Evolutionary conservation across 805 yeast genomes (phyloP), one percentile per base, ranked within the genome.

Genomic region (Kregervanrija fluxuum): DNA sequence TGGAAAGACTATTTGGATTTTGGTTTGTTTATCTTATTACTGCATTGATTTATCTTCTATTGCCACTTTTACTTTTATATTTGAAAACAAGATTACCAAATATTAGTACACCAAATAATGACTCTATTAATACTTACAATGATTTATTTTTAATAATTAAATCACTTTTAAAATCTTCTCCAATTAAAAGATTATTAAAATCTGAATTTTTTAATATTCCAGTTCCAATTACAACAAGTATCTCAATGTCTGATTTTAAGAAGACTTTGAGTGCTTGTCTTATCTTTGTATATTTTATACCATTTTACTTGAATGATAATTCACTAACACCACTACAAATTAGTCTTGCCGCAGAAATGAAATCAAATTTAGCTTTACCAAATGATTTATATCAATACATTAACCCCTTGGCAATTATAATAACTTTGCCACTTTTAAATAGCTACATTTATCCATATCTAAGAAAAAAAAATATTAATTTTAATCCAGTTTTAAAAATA

Each of bases 321-420:
- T 71, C 78, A 37, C 62, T 72, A 48, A 70, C 72, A 5, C 60
- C 71, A 22, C 48, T 60, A n/a, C 80, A 72, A 56, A 70, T 70
- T 40, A 70, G 73, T 8, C 77, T 72, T 53, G 75, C 78, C 16
- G 75, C 75, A 35, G 65, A 77, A 11, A 73, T 75, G 78, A 55
- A 65, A 11, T 66, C 74, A n/a, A 61, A 69, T 11, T 3, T 32
- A 4, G 79, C 79, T 14, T 69, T 75, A 46, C 79, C 80, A 38
- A 75, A 75, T 53, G 81, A 76, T 58, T 65, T 75, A 50, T 73
- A 73, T 57, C 70, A 68, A 53, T 73, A 74, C 45, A 73, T 75
- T 59, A 75, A 75, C 51, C 79, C 79, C 14, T 61, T 75, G 46
- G 69, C 79, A 12, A 75, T 75, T 42, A 67, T 75, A 42, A 53